Conservation (phyloP, 2,329 filamentous ascomycete species). For the Ilyonectria mors-panacis region DNA sequence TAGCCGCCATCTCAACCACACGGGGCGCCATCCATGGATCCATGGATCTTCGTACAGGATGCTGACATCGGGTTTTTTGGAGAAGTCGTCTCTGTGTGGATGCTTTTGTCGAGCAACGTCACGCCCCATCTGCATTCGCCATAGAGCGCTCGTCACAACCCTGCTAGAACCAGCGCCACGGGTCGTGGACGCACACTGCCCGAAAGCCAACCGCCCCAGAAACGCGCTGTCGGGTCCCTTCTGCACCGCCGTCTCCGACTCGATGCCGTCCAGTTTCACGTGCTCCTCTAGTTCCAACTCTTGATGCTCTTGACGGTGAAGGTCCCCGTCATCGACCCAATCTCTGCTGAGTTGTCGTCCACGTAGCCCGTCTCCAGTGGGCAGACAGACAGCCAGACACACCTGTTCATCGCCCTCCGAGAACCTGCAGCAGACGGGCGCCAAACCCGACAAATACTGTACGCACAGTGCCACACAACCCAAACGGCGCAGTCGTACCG, state of each 20-base stretch:
- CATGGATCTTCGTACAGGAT: background rate
- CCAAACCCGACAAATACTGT: background rate
- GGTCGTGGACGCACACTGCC: constrained; percentile 6
- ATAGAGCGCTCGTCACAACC: background rate
- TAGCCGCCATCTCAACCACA: background rate
- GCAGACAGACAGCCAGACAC: background rate
- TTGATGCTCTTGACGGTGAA: background rate
- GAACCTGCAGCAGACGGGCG: background rate
- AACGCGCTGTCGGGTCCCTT: constrained; percentile 14
- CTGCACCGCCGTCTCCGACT: background rate
- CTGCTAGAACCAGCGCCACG: constrained; percentile 1
- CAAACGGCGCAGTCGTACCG: constrained; percentile 33
- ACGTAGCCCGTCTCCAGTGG: background rate
- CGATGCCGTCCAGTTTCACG: background rate
- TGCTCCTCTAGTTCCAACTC: background rate
- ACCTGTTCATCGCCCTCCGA: too few species aligned
- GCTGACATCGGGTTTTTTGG: background rate
- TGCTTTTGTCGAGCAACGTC: background rate
- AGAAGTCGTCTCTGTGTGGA: background rate
- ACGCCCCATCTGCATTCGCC: background rate
- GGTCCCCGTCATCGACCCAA: background rate
- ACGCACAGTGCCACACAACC: background rate
- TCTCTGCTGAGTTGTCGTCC: background rate
- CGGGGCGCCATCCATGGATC: background rate
- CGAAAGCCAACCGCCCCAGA: too few species aligned